A percentile compares a stretch with the other conserved stretches of the same genome.
phyloP scores from a whole-genome alignment of 805 yeast genomes.

The Schwanniomyces pseudopolymorphus region DNA sequence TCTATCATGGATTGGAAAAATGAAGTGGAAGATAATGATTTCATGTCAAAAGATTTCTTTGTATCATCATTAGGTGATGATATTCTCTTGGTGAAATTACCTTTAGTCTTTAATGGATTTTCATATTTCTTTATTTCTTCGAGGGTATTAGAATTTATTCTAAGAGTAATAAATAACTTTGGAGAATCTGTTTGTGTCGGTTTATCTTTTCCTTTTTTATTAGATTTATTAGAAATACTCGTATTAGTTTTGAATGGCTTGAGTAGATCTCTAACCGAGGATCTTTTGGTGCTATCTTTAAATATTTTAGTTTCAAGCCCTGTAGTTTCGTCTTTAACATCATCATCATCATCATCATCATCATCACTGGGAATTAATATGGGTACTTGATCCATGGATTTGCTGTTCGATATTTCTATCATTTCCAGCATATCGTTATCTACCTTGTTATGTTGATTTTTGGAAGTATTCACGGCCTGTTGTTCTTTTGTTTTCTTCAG shows the following conservation, averaged over 20 bases:
- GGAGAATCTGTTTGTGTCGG: background rate
- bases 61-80: constrained; percentile 7
- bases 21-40: constrained; percentile 6
- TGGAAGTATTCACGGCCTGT: background rate
- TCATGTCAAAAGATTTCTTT: background rate
- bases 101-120: constrained; percentile 29
- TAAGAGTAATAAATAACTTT: constrained; percentile 18
- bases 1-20: constrained; percentile 43
- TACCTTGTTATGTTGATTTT: background rate
- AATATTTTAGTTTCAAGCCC: constrained; percentile 21
- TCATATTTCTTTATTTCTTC: constrained; percentile 23
- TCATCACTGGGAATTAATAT: background rate
- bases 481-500: background rate
- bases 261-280: constrained; percentile 44
- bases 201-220: background rate
- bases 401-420: background rate
- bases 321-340: background rate
- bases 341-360: background rate
- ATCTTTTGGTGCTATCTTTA: constrained; percentile 15
- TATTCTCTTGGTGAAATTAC: constrained; percentile 10
- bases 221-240: background rate
- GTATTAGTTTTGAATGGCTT: constrained; percentile 43
- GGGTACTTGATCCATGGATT: too few relatives aligned
- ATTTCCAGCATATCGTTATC: background rate
- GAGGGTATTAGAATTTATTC: constrained; percentile 22